Evolutionary conservation across 768 basidiomycete genomes (phyloP).

Genomic region (Auricularia sp.): DNA sequence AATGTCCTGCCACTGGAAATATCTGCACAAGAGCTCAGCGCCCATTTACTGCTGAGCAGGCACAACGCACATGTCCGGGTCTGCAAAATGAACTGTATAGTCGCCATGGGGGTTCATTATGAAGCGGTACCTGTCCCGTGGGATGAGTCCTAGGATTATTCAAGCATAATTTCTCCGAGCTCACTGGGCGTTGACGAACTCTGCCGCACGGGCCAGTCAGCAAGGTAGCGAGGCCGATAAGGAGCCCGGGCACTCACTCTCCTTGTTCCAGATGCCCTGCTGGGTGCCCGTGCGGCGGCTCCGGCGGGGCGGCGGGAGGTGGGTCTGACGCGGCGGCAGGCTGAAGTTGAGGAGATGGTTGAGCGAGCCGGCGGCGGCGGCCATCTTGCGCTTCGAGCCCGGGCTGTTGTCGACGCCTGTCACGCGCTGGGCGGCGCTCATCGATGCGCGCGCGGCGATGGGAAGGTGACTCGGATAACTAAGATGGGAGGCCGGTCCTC

Average conservation of each 20-base stretch:
- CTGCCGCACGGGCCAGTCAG: constrained; percentile 30
- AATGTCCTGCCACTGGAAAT: constrained; percentile 94
- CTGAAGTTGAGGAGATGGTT: constrained; percentile 93
- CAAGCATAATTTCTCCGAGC: neutral
- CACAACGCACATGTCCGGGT: constrained; percentile 74
- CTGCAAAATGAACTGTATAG: constrained; percentile 92
- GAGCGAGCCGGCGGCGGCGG: constrained; percentile 18
- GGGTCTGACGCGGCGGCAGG: constrained; percentile 74
- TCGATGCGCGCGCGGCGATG: neutral
- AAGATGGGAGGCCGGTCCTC: neutral
- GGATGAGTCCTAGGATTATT: neutral
- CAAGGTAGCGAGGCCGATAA: constrained; percentile 8
- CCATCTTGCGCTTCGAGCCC: constrained; percentile 4
- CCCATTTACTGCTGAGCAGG: neutral
- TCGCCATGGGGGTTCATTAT: constrained; percentile 87
- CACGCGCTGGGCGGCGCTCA: neutral
- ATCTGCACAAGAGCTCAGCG: constrained; percentile 36
- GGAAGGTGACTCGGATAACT: neutral
- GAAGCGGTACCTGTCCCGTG: constrained; percentile 47
- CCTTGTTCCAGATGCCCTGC: constrained; percentile 77
- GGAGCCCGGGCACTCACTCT: constrained; percentile 50
- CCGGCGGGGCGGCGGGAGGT: constrained; percentile 50
- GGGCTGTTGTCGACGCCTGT: constrained; percentile 1
- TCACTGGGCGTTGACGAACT: constrained; percentile 89
- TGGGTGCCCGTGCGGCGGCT: constrained; percentile 57